These are phyloP conservation scores for Petrea volubilis DNA, from an alignment of 257 asterid species.

Conservation along the genomic window DNA sequence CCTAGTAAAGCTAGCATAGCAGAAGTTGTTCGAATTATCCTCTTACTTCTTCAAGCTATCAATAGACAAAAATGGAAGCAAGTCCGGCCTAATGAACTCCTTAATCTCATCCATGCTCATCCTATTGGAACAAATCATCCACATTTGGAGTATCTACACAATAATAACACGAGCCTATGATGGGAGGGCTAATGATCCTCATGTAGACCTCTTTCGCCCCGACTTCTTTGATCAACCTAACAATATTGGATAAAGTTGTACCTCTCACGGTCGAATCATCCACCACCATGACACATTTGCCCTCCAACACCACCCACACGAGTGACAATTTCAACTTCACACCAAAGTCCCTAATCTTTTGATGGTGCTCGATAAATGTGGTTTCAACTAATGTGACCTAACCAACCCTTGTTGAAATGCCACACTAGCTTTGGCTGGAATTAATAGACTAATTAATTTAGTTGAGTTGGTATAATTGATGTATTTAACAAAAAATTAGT, in stretches of 20 bases:
- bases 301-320: slow-evolving; percentile 83
- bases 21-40: slow-evolving; percentile 43
- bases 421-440: slow-evolving; percentile 78
- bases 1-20: slow-evolving; percentile 85
- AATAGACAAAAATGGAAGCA: slow-evolving; percentile 67
- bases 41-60: slow-evolving; percentile 57
- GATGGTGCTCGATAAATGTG: slow-evolving; percentile 89
- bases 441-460: too few relatives aligned
- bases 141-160: slow-evolving; percentile 88
- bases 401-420: slow-evolving; percentile 88
- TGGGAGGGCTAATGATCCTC: slow-evolving; percentile 95
- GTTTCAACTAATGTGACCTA: slow-evolving; percentile 92
- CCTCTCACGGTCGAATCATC: slow-evolving; percentile 97
- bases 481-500: too few relatives aligned
- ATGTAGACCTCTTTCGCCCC: slow-evolving; percentile 95
- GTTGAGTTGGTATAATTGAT: too few relatives aligned
- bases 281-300: slow-evolving; percentile 95
- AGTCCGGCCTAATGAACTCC: slow-evolving; percentile 77
- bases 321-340: slow-evolving; percentile 87
- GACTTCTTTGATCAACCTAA: slow-evolving; percentile 77
- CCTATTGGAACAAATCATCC: slow-evolving; percentile 69
- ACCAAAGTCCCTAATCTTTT: slow-evolving; percentile 88
- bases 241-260: slow-evolving; percentile 87
- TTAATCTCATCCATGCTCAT: slow-evolving; percentile 75
- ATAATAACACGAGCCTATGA: slow-evolving; percentile 82